Evolutionary conservation across 2,329 filamentous ascomycete genomes (phyloP).

Genomic region (Penicillium brevicompactum): DNA sequence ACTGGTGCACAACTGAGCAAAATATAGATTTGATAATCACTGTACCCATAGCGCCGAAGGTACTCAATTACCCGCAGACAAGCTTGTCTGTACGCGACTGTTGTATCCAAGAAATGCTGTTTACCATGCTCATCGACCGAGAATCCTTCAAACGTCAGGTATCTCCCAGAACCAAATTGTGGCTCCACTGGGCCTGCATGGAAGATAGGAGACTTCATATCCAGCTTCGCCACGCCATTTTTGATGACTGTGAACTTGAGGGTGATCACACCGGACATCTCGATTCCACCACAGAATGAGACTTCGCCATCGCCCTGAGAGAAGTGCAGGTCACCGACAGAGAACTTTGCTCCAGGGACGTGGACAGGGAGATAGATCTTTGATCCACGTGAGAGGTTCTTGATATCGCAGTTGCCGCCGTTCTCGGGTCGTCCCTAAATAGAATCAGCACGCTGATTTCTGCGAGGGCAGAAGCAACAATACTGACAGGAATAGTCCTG

Average conservation of each 20-base stretch:
- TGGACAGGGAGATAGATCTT: constrained; percentile 89
- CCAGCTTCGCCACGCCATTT: constrained; percentile 71
- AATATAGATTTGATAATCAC: constrained; percentile 80
- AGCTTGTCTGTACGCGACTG: constrained; percentile 83
- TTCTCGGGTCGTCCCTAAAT: constrained; percentile 71
- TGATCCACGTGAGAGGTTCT: constrained; percentile 76
- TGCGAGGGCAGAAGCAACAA: background rate
- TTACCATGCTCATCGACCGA: constrained; percentile 85
- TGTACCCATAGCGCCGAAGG: constrained; percentile 69
- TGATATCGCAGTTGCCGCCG: constrained; percentile 90
- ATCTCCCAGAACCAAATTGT: constrained; percentile 78
- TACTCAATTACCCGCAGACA: constrained; percentile 78
- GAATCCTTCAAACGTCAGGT: constrained; percentile 88
- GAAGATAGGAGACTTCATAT: constrained; percentile 82
- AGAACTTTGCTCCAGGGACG: constrained; percentile 84
- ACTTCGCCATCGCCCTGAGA: constrained; percentile 89
- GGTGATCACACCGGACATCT: constrained; percentile 91
- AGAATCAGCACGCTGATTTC: background rate
- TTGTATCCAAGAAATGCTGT: constrained; percentile 86
- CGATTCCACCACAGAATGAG: constrained; percentile 84
- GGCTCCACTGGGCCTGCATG: constrained; percentile 85
- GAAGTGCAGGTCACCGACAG: constrained; percentile 86
- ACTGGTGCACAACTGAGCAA: constrained; percentile 83
- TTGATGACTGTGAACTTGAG: constrained; percentile 90
- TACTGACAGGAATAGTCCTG: constrained; percentile 70